These are phyloP conservation scores for Sporothrix protearum DNA, from an alignment of 2,329 filamentous ascomycete species.

Conservation along the genomic window DNA sequence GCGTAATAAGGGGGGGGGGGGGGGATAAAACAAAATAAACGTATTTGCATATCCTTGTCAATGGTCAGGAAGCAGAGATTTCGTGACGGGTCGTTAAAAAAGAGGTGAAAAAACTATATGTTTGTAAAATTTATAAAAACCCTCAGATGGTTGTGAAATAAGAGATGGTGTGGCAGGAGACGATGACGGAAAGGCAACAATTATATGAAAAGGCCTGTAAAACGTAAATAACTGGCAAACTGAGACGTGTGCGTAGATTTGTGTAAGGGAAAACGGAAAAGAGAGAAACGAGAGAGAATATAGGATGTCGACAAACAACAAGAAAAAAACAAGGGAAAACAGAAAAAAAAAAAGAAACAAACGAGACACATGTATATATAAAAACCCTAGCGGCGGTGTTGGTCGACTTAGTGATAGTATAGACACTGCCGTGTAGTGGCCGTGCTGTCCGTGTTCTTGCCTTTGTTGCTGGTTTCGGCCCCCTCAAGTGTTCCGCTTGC, in stretches of 20 bases:
- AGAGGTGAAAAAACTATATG: background rate
- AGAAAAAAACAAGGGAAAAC: background rate
- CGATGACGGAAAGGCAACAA: background rate
- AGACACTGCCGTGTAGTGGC: background rate
- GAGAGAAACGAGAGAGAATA: background rate
- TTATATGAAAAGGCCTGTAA: background rate
- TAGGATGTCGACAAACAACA: no score
- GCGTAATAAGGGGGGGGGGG: no score
- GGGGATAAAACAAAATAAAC: background rate
- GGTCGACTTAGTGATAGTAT: background rate
- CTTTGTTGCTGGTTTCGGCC: background rate
- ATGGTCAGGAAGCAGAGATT: no score
- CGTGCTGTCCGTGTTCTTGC: background rate
- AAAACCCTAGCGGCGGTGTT: background rate
- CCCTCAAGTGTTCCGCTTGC: background rate
- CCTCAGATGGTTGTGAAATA: background rate
- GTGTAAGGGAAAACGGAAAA: background rate
- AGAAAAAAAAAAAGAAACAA: background rate
- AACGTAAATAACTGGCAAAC: background rate
- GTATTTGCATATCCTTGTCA: background rate
- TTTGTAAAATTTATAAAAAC: background rate
- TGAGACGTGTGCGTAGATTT: background rate
- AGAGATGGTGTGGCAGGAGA: background rate
- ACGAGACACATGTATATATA: background rate
- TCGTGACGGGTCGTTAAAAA: background rate